phyloP scores from a whole-genome alignment of 2,329 filamentous ascomycete species.

The Botrytis tulipae region DNA sequence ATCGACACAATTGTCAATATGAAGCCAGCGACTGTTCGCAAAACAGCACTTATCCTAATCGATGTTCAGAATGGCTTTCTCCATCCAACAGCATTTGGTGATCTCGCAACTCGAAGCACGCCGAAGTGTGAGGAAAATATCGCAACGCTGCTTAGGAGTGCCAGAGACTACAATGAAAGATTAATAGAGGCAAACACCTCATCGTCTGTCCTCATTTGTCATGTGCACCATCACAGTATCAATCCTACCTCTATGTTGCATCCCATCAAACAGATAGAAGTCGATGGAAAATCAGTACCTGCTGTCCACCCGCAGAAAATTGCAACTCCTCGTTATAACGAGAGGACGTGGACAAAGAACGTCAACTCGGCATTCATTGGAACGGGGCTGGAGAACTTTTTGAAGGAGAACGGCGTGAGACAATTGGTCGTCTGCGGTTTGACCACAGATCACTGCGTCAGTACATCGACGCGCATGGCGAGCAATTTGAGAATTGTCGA shows the following conservation, averaged over 20 bases:
- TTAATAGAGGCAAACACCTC: neutral
- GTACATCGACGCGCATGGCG: neutral
- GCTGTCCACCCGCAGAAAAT: neutral
- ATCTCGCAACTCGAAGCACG: slow-evolving; percentile 7
- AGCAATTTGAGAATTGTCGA: slow-evolving; percentile 5
- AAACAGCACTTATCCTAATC: slow-evolving; percentile 9
- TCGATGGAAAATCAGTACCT: neutral
- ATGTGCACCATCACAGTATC: slow-evolving; percentile 12
- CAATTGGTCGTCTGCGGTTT: slow-evolving; percentile 9
- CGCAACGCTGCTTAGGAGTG: neutral
- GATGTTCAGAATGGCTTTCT: slow-evolving; percentile 1
- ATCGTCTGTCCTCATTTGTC: neutral
- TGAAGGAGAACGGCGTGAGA: neutral
- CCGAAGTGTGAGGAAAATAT: slow-evolving; percentile 3
- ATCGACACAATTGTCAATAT: neutral
- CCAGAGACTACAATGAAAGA: slow-evolving; percentile 1
- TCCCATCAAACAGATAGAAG: slow-evolving; percentile 6
- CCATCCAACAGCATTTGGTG: neutral
- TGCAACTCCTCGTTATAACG: neutral
- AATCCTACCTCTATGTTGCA: neutral
- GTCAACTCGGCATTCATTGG: slow-evolving; percentile 2
- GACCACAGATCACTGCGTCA: slow-evolving; percentile 5
- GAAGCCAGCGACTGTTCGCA: neutral
- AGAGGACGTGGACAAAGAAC: slow-evolving; percentile 1
- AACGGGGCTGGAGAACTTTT: neutral